These are phyloP conservation scores for Dioscorea zingiberensis DNA, from an alignment of 106 monocot genomes.

Conservation along the genomic window DNA sequence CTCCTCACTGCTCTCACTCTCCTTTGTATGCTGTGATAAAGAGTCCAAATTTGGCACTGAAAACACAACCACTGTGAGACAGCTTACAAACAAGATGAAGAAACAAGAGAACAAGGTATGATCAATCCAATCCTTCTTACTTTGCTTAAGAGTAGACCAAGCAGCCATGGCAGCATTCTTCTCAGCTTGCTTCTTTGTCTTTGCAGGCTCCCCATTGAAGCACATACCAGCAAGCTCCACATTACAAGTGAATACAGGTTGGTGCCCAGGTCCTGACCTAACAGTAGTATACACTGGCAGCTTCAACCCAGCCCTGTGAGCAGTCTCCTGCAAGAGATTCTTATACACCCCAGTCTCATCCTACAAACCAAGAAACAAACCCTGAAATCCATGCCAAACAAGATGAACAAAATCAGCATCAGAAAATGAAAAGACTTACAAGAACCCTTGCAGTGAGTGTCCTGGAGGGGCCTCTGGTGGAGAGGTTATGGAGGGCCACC, in stretches of 20 bases:
- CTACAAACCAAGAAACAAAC: constrained; percentile 12
- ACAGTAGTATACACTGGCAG: constrained; percentile 43
- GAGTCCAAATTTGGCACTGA: constrained; percentile 32
- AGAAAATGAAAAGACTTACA: constrained; percentile 18
- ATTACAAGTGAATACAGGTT: constrained; percentile 37
- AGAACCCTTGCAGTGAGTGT: constrained; percentile 68
- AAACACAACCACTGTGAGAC: not conserved
- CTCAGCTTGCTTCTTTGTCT: constrained; percentile 64
- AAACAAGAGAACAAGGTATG: not conserved
- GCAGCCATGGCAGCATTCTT: constrained; percentile 76
- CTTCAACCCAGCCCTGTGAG: constrained; percentile 37
- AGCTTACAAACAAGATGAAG: not conserved
- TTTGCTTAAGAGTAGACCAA: constrained; percentile 51
- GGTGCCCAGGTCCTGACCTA: constrained; percentile 39
- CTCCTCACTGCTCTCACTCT: constrained; percentile 21
- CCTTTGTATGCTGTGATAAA: constrained; percentile 1
- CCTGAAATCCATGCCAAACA: no score
- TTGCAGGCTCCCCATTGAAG: constrained; percentile 47
- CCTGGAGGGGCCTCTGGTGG: constrained; percentile 49
- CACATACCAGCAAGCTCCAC: constrained; percentile 43
- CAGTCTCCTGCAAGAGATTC: constrained; percentile 48
- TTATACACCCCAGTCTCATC: constrained; percentile 61
- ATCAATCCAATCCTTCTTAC: constrained; percentile 2
- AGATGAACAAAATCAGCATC: not conserved
- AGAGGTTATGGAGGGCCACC: constrained; percentile 59